Conservation (phyloP, 352 stramenopile species). For the Globisporangium echinulatum region DNA sequence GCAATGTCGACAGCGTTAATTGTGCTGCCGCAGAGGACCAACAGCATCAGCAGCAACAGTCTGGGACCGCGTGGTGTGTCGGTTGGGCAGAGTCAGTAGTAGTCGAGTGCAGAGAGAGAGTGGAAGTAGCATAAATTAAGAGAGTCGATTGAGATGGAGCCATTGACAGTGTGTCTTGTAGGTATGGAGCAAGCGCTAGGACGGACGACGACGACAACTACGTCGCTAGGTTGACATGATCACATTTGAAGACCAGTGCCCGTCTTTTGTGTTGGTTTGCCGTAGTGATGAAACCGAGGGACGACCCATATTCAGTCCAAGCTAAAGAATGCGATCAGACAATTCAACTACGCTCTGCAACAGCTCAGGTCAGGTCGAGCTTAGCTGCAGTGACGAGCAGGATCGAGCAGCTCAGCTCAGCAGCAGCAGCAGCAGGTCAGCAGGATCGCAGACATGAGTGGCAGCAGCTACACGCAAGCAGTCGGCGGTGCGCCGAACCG, state of each 20-base stretch:
- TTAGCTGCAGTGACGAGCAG: too few relatives aligned
- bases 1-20: too few relatives aligned
- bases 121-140: slow-evolving; percentile 17
- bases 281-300: neutral
- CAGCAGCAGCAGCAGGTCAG: neutral
- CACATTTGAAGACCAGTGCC: too few relatives aligned
- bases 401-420: neutral
- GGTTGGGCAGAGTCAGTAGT: neutral
- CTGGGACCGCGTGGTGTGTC: neutral
- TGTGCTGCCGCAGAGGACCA: too few relatives aligned
- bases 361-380: too few relatives aligned
- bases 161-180: neutral
- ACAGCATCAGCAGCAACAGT: slow-evolving; percentile 1
- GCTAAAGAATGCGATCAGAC: neutral
- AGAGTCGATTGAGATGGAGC: neutral
- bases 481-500: neutral
- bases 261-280: neutral
- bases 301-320: neutral
- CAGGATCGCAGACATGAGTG: neutral
- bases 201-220: neutral
- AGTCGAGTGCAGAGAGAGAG: neutral
- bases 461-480: slow-evolving; percentile 3
- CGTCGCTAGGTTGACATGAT: neutral
- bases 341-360: too few relatives aligned
- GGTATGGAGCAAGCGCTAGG: neutral